Conservation (phyloP, 2,329 filamentous ascomycete genomes). For the Boeremia exigua region DNA sequence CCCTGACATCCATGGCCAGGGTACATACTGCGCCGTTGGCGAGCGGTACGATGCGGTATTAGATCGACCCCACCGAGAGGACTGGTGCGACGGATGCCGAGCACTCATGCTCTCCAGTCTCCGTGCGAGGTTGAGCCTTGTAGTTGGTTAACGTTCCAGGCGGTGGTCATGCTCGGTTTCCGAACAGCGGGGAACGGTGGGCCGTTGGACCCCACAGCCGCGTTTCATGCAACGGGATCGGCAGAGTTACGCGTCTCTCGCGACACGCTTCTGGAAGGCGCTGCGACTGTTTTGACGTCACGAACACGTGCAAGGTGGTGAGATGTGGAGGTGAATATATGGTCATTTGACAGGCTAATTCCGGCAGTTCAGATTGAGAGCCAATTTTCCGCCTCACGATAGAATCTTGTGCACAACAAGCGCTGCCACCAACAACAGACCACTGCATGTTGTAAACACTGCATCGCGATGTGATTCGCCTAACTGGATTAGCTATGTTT, state of each 20-base stretch:
- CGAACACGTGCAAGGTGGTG: conserved; percentile 1
- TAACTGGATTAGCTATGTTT: conserved; percentile 19
- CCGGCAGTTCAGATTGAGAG: conserved; percentile 12
- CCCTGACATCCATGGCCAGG: background rate
- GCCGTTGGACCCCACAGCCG: conserved; percentile 7
- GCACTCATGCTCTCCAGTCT: conserved; percentile 8
- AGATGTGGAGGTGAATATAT: conserved; percentile 1
- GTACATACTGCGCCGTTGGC: background rate
- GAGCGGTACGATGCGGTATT: conserved; percentile 1
- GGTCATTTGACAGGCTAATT: conserved; percentile 5
- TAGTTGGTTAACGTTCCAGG: background rate
- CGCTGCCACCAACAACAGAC: conserved; percentile 35
- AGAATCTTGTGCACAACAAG: conserved; percentile 36
- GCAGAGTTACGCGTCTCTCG: conserved; percentile 10
- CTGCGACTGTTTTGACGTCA: conserved; percentile 6
- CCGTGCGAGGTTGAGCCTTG: background rate
- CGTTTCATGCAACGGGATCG: conserved; percentile 16
- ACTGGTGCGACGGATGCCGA: conserved; percentile 16
- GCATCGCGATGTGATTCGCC: conserved; percentile 40
- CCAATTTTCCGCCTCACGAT: conserved; percentile 16
- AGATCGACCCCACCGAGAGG: conserved; percentile 5
- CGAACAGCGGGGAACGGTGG: conserved; percentile 19
- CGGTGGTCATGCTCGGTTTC: conserved; percentile 15
- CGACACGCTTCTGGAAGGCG: conserved; percentile 12
- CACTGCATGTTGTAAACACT: conserved; percentile 40